Conservation (phyloP, 345 rosid genomes). For the Lepidium africanum region DNA sequence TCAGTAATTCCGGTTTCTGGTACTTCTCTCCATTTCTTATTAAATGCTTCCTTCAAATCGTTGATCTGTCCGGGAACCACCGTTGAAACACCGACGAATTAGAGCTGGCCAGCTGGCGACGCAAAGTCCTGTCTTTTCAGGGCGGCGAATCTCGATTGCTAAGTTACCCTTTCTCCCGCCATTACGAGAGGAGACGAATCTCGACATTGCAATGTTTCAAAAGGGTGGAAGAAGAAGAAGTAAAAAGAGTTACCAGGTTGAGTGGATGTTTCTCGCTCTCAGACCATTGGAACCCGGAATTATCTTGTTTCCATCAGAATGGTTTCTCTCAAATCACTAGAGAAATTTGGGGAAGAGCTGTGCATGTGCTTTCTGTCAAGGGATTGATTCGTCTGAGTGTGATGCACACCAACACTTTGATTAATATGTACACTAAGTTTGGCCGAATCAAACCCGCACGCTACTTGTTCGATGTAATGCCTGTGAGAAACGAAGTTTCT, state of each 20-base stretch:
- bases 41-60: background rate
- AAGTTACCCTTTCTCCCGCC: conserved; percentile 1
- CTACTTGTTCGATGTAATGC: conserved; percentile 68
- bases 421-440: conserved; percentile 55
- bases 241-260: background rate
- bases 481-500: conserved; percentile 56
- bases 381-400: conserved; percentile 40
- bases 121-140: conserved; percentile 18
- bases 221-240: conserved; percentile 12
- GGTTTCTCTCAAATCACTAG: conserved; percentile 73
- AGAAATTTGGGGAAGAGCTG: conserved; percentile 47
- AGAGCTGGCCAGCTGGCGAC: conserved; percentile 23
- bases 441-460: conserved; percentile 40
- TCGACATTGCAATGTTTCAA: conserved; percentile 35
- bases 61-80: conserved; percentile 1
- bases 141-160: conserved; percentile 15
- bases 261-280: conserved; percentile 30
- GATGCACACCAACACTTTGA: conserved; percentile 56
- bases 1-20: background rate
- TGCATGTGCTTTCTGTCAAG: conserved; percentile 66
- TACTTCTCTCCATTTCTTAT: background rate
- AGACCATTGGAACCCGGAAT: conserved; percentile 54
- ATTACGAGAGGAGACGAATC: conserved; percentile 14
- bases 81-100: background rate
- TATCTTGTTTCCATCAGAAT: conserved; percentile 51